phyloP scores from a whole-genome alignment of 495 filamentous ascomycete species.

The Lophiotrema nucula region DNA sequence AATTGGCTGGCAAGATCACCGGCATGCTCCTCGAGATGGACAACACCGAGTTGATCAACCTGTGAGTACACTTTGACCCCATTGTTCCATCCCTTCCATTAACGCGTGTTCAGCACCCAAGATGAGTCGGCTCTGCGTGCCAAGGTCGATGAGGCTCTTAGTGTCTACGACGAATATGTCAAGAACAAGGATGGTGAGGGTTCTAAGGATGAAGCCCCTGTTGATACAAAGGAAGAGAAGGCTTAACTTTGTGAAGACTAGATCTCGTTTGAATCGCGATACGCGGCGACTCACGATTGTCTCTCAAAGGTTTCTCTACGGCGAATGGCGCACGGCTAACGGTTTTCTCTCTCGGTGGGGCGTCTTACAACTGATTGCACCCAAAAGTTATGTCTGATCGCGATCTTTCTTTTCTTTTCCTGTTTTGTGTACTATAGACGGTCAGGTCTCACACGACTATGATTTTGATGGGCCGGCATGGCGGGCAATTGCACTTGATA shows the following conservation, averaged over 20 bases:
- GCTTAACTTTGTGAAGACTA: slow-evolving; percentile 16
- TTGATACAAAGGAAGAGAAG: slow-evolving; percentile 31
- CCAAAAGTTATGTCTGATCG: slow-evolving; percentile 26
- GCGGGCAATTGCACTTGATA: too few relatives aligned
- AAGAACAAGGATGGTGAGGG: slow-evolving; percentile 68
- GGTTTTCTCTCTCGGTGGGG: slow-evolving; percentile 21
- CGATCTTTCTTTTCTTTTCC: slow-evolving; percentile 7
- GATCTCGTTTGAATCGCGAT: neutral
- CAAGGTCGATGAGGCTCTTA: slow-evolving; percentile 96
- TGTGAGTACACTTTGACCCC: slow-evolving; percentile 67
- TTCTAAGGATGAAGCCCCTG: slow-evolving; percentile 27
- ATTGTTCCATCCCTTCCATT: slow-evolving; percentile 30
- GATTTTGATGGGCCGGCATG: neutral
- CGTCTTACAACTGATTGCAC: slow-evolving; percentile 28
- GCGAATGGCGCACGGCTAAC: slow-evolving; percentile 35
- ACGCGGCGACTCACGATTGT: neutral
- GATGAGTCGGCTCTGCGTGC: slow-evolving; percentile 84
- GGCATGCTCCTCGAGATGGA: slow-evolving; percentile 99
- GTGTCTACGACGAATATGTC: slow-evolving; percentile 96
- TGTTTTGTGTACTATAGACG: slow-evolving; percentile 7
- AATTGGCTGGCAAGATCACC: slow-evolving; percentile 97
- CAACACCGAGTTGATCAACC: slow-evolving; percentile 82
- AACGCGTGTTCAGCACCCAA: slow-evolving; percentile 75
- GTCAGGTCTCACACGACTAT: neutral
- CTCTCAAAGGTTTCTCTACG: slow-evolving; percentile 7